Evolutionary conservation across 306 rosid genomes (phyloP).

Genomic region (Ormosia emarginata): DNA sequence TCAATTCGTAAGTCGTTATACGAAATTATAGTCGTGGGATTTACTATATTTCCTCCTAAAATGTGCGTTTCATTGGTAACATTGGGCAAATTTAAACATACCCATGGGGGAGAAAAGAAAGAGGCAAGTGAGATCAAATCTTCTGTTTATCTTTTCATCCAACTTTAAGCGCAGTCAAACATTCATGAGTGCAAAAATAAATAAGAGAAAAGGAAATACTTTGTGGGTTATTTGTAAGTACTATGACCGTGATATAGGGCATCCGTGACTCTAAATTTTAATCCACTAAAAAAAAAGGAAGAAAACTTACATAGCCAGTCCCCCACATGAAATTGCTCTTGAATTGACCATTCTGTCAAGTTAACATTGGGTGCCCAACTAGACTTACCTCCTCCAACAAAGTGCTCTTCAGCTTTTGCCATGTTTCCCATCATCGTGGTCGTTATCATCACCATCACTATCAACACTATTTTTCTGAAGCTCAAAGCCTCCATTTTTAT

Average conservation of each 20-base stretch:
- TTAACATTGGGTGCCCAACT: slow-evolving; percentile 23
- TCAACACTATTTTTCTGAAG: not conserved
- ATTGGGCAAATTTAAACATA: not conserved
- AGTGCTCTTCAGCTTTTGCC: slow-evolving; percentile 1
- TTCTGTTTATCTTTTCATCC: not conserved
- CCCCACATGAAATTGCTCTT: slow-evolving; percentile 7
- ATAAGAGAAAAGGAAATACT: too few relatives aligned
- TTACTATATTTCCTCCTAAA: too few relatives aligned
- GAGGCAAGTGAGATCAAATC: not conserved
- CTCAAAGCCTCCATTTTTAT: slow-evolving; percentile 20
- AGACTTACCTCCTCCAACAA: slow-evolving; percentile 34
- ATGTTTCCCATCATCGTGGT: not conserved
- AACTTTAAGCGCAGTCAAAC: not conserved
- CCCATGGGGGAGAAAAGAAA: not conserved
- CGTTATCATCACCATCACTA: not conserved
- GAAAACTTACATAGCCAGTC: slow-evolving; percentile 40
- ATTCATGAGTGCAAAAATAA: too few relatives aligned
- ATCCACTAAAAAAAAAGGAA: not conserved
- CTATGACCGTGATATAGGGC: too few relatives aligned
- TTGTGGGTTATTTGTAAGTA: too few relatives aligned
- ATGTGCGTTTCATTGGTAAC: not conserved
- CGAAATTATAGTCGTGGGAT: too few relatives aligned
- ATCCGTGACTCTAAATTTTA: too few relatives aligned
- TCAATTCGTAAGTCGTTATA: too few relatives aligned
- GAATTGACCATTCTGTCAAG: slow-evolving; percentile 31